Evolutionary conservation across 441 rosid genomes (phyloP), one percentile per base, ranked within the genome.

Genomic region (Adansonia rubrostipa): DNA sequence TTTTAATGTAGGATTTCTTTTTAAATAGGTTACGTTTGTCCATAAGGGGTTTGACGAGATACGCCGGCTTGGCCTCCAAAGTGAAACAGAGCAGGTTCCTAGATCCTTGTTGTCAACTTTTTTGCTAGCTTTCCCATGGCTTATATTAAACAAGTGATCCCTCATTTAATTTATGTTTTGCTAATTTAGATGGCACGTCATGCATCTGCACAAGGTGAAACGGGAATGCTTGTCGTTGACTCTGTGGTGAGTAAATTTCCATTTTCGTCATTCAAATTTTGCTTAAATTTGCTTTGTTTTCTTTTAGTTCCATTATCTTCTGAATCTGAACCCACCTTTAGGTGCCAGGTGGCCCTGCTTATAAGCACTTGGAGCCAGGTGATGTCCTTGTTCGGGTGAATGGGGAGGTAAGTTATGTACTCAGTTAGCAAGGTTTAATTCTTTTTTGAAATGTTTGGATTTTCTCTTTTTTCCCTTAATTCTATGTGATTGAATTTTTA

Each of bases 331-430:
- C 62, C 50, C 78, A 28, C 42, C 74, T 79, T 84, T 42, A 94
- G 99, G 99, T 92, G 78, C 99, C 98, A 42, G 95, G 93, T 85
- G 98, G 99, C 78, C 98, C 98, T 77, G 95, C 96, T 61, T 87
- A 91, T 83, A 86, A 82, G 73, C 88, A 84, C 60, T 83, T 96
- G 87, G 98, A 93, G 88, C 92, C 98, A 3, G 99, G 99, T 70
- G 99, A 94, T 88, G 94, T 96, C 78, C 98, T 96, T 85, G 88
- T 96, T 80, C 87, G 87, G 75, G 88, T 93, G 86, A 93, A 96
- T 75, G 93, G 96, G 78, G 94, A 91, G 71, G 99, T 93, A 84
- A 87, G 96, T 89, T 36, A 51, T 40, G 17, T 40, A 13, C 48
- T 53, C 15, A 19, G 19, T 73, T 17, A 42, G 50, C 22, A 57